Base-by-base conservation (phyloP, 164 flowering plant species). In the Magnolia kwangsiensis region DNA sequence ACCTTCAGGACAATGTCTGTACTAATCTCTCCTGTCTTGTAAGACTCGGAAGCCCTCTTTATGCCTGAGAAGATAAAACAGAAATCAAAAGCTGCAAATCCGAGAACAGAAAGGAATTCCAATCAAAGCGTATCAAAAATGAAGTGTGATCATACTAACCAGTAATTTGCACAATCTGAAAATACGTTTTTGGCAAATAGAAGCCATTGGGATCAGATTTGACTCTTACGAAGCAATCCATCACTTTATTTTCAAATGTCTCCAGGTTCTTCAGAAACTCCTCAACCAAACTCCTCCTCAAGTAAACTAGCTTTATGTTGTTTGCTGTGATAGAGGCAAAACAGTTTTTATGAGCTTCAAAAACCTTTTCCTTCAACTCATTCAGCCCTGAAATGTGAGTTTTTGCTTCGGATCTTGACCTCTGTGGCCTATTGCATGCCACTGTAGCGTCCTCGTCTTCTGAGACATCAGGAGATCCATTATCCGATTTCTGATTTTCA, bases 211-310 rank as follows among this genome's bases (percentile, higher is more conserved):
- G 88, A 74, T 88, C 91, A 19, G 85, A 72, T 78, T 89, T 92
- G 31, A 91, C 82, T 78, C 90, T 82, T 67, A 92, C 90, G 80
- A 91, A 87, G 80, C 92, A 83, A 67, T 90, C 96, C 1, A 81
- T 71, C 51, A 95, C 81, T 79, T 87, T 95, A 13, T 68, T 82
- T 70, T 87, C 87, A 81, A 90, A 87, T 27, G 83, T 82, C 24
- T 86, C 92, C 10, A 82, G 85, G 21, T 74, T 45, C 81, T 85
- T 84, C 67, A 81, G 74, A 4, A 95, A 78, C 72, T 88, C 82
- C 77, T 83, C 82, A 20, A 93, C 80, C 49, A 90, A 81, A 74
- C 86, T 88, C 80, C 85, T 89, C 80, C 69, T 88, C 82, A 95
- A 69, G 79, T 90, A 93, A 61, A 95, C 82, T 69, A 84, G 89